Conservation (phyloP, 2,329 filamentous ascomycete species). For the Chaetoscypha palmicola region DNA sequence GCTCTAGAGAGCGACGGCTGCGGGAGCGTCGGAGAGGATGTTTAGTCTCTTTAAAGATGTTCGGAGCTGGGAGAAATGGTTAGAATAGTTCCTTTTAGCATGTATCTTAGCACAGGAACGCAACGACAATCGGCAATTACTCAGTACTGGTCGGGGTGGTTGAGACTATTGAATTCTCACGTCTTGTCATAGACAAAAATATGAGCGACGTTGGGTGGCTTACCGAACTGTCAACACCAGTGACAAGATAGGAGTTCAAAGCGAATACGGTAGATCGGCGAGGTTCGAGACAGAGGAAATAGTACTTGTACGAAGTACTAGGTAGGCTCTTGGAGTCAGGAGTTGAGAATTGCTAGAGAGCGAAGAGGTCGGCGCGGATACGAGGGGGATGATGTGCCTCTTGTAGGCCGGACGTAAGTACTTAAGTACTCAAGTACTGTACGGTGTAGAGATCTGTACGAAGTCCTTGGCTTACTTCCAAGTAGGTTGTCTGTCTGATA, state of each 20-base stretch:
- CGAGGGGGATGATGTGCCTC: too few species aligned
- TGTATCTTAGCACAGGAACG: neutral
- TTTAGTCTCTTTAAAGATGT: neutral
- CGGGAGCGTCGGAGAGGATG: neutral
- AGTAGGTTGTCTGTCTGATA: neutral
- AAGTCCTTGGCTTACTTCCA: neutral
- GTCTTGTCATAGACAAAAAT: neutral
- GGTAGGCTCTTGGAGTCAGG: neutral
- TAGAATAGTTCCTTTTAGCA: neutral
- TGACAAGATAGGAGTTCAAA: neutral
- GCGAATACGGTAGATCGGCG: neutral
- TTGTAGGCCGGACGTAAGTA: too few species aligned
- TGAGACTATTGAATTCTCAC: neutral
- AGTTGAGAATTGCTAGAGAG: neutral
- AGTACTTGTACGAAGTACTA: neutral
- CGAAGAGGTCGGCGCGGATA: neutral
- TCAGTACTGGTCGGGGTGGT: neutral
- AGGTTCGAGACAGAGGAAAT: neutral
- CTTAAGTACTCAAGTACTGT: too few species aligned
- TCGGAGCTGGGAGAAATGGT: neutral
- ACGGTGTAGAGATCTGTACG: too few species aligned
- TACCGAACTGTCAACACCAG: too few species aligned
- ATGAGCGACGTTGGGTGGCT: too few species aligned
- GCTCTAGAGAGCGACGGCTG: neutral
- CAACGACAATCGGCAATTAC: neutral